phyloP scores from a whole-genome alignment of 2,329 filamentous ascomycete species.

The Zelopaecilomyces penicillatus region DNA sequence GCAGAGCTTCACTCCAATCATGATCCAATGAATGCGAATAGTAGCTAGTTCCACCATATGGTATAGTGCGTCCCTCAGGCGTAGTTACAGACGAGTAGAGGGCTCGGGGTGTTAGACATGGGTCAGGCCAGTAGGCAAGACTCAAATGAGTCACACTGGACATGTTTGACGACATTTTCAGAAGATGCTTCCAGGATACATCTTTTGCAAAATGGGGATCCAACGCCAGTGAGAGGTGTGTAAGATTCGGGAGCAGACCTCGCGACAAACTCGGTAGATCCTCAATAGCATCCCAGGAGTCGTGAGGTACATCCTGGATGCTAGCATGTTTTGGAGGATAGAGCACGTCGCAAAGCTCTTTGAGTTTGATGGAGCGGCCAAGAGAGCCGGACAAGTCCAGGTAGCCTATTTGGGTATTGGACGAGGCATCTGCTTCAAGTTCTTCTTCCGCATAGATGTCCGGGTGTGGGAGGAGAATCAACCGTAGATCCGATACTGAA shows the following conservation, averaged over 20 bases:
- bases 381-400: slow-evolving; percentile 47
- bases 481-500: slow-evolving; percentile 40
- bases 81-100: slow-evolving; percentile 39
- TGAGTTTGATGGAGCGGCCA: slow-evolving; percentile 42
- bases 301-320: slow-evolving; percentile 27
- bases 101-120: slow-evolving; percentile 48
- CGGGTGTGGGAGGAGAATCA: slow-evolving; percentile 32
- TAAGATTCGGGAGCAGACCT: slow-evolving; percentile 46
- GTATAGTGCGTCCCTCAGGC: slow-evolving; percentile 33
- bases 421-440: slow-evolving; percentile 14
- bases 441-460: slow-evolving; percentile 19
- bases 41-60: slow-evolving; percentile 46
- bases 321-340: slow-evolving; percentile 27
- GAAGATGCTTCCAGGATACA: slow-evolving; percentile 51
- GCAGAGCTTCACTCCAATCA: slow-evolving; percentile 52
- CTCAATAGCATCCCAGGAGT: slow-evolving; percentile 45
- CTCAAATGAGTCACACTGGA: slow-evolving; percentile 51
- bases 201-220: slow-evolving; percentile 23
- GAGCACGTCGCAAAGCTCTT: slow-evolving; percentile 43
- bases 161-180: slow-evolving; percentile 44
- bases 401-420: slow-evolving; percentile 33
- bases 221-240: slow-evolving; percentile 51
- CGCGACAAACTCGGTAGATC: slow-evolving; percentile 22
- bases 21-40: slow-evolving; percentile 51
- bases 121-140: slow-evolving; percentile 54